phyloP scores from a whole-genome alignment of 1,139 yeast species.

The Hansenula lynferdii region DNA sequence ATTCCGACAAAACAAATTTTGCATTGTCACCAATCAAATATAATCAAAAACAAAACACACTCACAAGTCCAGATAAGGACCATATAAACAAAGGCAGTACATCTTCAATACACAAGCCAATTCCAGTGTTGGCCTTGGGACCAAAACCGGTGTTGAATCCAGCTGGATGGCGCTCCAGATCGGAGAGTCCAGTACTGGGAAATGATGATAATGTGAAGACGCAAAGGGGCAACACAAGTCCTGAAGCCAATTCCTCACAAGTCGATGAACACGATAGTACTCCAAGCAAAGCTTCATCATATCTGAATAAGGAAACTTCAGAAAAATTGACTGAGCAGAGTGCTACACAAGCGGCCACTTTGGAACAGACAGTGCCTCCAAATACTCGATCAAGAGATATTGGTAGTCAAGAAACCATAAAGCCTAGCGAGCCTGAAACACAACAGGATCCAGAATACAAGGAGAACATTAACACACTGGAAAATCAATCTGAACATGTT shows the following conservation, averaged over 20 bases:
- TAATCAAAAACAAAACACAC: not conserved
- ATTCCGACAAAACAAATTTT: slow-evolving; percentile 13
- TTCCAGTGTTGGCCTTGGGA: not conserved
- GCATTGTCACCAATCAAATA: slow-evolving; percentile 6
- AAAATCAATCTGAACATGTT: too few relatives aligned
- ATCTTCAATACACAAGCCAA: not conserved
- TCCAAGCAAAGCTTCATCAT: not conserved
- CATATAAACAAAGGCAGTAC: not conserved
- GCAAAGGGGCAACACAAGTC: not conserved
- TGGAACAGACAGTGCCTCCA: too few relatives aligned
- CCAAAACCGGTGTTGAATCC: not conserved
- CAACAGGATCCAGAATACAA: not conserved
- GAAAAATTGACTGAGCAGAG: not conserved
- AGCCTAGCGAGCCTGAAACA: not conserved
- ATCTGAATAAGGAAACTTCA: not conserved
- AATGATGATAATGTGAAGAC: not conserved
- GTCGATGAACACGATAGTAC: not conserved
- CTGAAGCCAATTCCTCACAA: not conserved
- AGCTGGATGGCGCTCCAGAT: not conserved
- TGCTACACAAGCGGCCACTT: too few relatives aligned
- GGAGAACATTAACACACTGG: too few relatives aligned
- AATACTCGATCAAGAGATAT: too few relatives aligned
- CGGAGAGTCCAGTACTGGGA: not conserved
- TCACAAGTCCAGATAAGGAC: not conserved
- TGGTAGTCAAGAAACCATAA: too few relatives aligned